phyloP scores from a whole-genome alignment of 345 rosid species.

The Eucalyptus regnans region DNA sequence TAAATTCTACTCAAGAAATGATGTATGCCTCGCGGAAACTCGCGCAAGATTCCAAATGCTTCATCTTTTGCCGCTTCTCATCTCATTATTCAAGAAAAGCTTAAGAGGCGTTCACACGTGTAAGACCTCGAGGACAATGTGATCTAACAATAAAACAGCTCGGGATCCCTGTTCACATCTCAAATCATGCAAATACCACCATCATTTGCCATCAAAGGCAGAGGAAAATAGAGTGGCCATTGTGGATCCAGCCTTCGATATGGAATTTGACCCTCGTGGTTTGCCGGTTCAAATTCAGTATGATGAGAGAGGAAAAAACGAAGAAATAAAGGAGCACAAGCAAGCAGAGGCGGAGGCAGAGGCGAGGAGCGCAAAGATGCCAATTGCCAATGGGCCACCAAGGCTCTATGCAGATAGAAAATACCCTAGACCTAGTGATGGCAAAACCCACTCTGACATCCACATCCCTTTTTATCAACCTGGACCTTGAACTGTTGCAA shows the following conservation, averaged over 20 bases:
- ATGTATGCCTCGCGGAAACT: background rate
- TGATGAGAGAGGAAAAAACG: slow-evolving; percentile 7
- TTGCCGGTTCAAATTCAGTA: slow-evolving; percentile 20
- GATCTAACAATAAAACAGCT: background rate
- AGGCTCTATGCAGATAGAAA: background rate
- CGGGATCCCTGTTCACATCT: background rate
- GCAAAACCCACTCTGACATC: background rate
- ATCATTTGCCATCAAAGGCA: slow-evolving; percentile 2
- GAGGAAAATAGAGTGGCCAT: background rate
- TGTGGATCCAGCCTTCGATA: slow-evolving; percentile 21
- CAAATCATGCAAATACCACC: background rate
- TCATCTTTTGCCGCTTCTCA: background rate
- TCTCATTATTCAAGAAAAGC: background rate
- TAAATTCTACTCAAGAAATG: background rate
- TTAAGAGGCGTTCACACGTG: background rate
- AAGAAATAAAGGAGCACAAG: background rate
- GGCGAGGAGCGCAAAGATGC: background rate
- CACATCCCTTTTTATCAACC: background rate
- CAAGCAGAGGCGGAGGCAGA: background rate
- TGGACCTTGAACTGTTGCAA: background rate
- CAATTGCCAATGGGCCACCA: background rate
- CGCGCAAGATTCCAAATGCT: background rate
- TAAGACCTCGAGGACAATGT: background rate
- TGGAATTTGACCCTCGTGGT: slow-evolving; percentile 21
- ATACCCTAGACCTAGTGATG: background rate